Evolutionary conservation across 1,284 basidiomycete species (phyloP).

Genomic region (Flammula alnicola): DNA sequence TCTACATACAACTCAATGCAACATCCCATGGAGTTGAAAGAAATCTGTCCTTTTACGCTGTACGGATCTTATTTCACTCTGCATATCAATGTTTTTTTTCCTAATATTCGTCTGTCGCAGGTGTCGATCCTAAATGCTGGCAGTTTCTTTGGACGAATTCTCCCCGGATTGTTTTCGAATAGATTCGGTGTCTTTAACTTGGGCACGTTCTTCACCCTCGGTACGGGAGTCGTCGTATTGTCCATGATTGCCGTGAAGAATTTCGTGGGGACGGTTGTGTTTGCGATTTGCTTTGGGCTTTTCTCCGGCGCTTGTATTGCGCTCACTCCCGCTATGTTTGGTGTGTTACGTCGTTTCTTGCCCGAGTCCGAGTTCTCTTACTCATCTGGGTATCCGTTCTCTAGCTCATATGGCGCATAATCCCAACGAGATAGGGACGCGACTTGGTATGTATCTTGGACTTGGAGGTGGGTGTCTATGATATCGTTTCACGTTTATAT

Average conservation of each 20-base stretch:
- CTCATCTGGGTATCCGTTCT: neutral
- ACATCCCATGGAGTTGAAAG: constrained; percentile 42
- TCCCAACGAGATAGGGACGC: constrained; percentile 31
- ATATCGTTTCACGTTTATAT: neutral
- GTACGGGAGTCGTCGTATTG: constrained; percentile 34
- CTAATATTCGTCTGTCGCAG: constrained; percentile 21
- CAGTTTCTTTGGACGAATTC: constrained; percentile 47
- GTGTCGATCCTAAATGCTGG: constrained; percentile 49
- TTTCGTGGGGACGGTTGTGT: constrained; percentile 31
- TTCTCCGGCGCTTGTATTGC: constrained; percentile 36
- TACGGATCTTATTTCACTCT: no score
- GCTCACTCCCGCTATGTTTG: constrained; percentile 28
- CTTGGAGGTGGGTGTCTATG: constrained; percentile 22
- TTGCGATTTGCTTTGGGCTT: constrained; percentile 44
- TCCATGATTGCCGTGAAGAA: constrained; percentile 34
- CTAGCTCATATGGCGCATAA: constrained; percentile 27
- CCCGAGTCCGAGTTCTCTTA: no score
- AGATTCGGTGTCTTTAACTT: constrained; percentile 42
- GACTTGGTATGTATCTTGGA: constrained; percentile 31
- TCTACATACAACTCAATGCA: constrained; percentile 55
- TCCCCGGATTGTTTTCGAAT: constrained; percentile 48
- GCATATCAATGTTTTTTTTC: neutral
- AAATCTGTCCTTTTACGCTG: constrained; percentile 52
- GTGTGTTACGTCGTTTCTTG: constrained; percentile 19
- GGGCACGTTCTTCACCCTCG: constrained; percentile 24